These are phyloP conservation scores for Conringia planisiliqua DNA, from an alignment of 345 rosid species.

Conservation along the genomic window DNA sequence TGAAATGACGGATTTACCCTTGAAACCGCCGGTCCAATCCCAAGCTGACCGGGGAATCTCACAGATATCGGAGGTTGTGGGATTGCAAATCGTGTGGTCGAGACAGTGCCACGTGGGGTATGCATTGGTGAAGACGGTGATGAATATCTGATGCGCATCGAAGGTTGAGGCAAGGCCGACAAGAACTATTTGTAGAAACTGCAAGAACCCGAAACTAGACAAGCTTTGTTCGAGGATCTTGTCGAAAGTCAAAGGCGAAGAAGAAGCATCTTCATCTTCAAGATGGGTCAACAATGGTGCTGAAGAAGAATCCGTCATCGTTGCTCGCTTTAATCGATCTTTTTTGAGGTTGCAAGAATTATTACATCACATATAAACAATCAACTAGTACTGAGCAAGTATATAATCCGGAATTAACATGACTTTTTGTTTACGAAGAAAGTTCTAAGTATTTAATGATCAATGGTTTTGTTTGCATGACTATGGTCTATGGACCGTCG, in stretches of 20 bases:
- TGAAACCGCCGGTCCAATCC: conserved; percentile 44
- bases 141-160: conserved; percentile 62
- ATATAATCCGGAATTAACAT: neutral
- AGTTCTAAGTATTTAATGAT: no score
- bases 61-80: conserved; percentile 34
- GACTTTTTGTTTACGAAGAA: no score
- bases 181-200: conserved; percentile 43
- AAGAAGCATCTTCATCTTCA: conserved; percentile 8
- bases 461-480: no score
- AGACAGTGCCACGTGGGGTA: conserved; percentile 59
- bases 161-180: conserved; percentile 53
- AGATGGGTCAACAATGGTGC: conserved; percentile 11
- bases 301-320: conserved; percentile 13
- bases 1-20: conserved; percentile 42
- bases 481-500: no score
- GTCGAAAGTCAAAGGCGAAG: conserved; percentile 13
- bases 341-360: neutral
- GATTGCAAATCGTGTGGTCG: conserved; percentile 15
- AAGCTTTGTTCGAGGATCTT: conserved; percentile 22
- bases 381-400: neutral
- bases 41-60: conserved; percentile 40
- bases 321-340: neutral
- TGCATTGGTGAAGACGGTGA: conserved; percentile 58
- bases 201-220: conserved; percentile 19
- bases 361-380: neutral